phyloP scores from a whole-genome alignment of 2,329 filamentous ascomycete genomes.

The Pseudocercospora cruenta region DNA sequence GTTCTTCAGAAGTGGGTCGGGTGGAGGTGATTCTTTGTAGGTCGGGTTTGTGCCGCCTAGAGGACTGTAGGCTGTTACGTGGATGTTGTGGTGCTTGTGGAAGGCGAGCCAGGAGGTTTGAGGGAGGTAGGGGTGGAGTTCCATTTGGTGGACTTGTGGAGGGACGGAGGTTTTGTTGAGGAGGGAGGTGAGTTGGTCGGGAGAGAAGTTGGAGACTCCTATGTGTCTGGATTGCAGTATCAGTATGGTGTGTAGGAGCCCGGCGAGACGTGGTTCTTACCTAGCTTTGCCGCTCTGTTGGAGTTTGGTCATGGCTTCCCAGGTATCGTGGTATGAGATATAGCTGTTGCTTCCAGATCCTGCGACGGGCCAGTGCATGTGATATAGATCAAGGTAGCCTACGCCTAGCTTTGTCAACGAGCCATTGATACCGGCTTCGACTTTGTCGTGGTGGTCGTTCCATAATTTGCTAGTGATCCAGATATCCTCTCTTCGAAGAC shows the following conservation, averaged over 20 bases:
- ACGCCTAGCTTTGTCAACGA: constrained; percentile 46
- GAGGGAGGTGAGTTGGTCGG: constrained; percentile 33
- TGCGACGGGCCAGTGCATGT: constrained; percentile 51
- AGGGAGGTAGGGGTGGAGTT: constrained; percentile 38
- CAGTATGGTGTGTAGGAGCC: not conserved
- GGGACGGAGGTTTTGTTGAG: constrained; percentile 31
- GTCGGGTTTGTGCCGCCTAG: constrained; percentile 44
- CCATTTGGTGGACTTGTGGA: constrained; percentile 36
- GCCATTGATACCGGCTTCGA: constrained; percentile 40
- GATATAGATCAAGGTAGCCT: constrained; percentile 50
- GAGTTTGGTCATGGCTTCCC: constrained; percentile 35
- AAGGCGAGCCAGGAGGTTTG: constrained; percentile 32
- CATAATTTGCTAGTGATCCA: constrained; percentile 41
- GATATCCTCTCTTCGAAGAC: constrained; percentile 40
- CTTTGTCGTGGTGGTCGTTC: constrained; percentile 42
- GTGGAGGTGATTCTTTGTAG: constrained; percentile 39
- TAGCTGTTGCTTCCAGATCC: constrained; percentile 24
- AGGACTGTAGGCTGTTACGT: constrained; percentile 37
- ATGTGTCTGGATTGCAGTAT: constrained; percentile 26
- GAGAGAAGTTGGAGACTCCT: constrained; percentile 39
- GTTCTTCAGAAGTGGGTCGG: constrained; percentile 53
- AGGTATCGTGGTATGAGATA: constrained; percentile 35
- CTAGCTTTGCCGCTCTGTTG: constrained; percentile 32
- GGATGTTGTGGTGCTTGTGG: constrained; percentile 29
- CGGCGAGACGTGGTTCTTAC: not conserved